These are phyloP conservation scores for Nigrospora osmanthi DNA, from an alignment of 2,329 filamentous ascomycete genomes.

Conservation along the genomic window DNA sequence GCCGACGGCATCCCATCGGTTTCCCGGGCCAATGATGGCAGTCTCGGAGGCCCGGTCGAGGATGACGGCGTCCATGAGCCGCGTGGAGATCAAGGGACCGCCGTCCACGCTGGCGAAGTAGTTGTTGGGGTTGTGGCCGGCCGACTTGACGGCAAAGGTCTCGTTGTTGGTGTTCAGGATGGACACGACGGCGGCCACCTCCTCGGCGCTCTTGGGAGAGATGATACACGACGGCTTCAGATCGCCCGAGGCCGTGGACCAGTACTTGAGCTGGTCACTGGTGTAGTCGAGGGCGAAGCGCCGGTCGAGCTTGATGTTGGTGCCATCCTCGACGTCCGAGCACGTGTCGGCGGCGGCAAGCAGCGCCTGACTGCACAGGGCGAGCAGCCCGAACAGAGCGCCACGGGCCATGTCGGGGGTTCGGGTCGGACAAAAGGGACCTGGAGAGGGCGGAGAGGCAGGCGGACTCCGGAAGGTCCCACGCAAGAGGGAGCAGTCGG, in stretches of 20 bases:
- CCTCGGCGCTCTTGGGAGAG: conserved; percentile 35
- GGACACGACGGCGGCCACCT: conserved; percentile 45
- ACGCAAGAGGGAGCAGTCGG: too few species aligned
- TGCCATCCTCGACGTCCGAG: conserved; percentile 21
- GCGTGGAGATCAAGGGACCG: conserved; percentile 41
- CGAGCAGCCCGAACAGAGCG: neutral
- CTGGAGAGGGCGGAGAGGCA: too few species aligned
- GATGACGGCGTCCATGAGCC: conserved; percentile 30
- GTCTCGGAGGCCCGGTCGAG: conserved; percentile 27
- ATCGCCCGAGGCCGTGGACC: conserved; percentile 33
- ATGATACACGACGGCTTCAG: conserved; percentile 39
- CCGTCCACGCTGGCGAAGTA: conserved; percentile 41
- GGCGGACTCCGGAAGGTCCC: too few species aligned
- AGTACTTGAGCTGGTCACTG: conserved; percentile 31
- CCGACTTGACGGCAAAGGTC: conserved; percentile 46
- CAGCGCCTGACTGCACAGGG: neutral
- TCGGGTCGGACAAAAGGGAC: too few species aligned
- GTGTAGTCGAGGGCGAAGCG: conserved; percentile 24
- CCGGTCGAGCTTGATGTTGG: conserved; percentile 23
- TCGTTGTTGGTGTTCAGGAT: conserved; percentile 37
- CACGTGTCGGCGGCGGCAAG: conserved; percentile 24
- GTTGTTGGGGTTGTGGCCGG: conserved; percentile 49
- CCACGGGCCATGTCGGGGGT: neutral
- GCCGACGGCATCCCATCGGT: conserved; percentile 33
- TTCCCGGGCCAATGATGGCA: conserved; percentile 36